Conservation (phyloP, 768 basidiomycete genomes). For the Calocera viscosa region DNA sequence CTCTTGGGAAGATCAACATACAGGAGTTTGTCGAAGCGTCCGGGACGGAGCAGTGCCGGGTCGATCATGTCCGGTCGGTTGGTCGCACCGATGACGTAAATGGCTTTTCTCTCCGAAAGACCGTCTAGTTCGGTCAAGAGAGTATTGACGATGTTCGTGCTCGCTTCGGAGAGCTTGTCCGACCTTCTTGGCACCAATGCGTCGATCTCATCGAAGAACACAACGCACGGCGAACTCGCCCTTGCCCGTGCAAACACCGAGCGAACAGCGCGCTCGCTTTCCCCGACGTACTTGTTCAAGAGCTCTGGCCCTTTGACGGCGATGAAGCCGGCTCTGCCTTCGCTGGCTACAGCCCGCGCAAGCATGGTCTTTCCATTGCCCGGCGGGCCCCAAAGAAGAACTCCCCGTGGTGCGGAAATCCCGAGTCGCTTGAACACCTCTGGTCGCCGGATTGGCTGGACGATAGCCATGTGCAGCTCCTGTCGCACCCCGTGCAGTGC, state of each 20-base stretch:
- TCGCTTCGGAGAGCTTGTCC: conserved; percentile 84
- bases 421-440: conserved; percentile 82
- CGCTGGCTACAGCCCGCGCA: conserved; percentile 97
- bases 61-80: conserved; percentile 97
- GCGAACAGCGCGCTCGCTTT: conserved; percentile 88
- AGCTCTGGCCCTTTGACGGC: conserved; percentile 95
- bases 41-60: conserved; percentile 95
- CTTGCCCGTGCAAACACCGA: conserved; percentile 90
- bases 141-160: conserved; percentile 86
- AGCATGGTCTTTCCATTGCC: conserved; percentile 95
- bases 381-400: conserved; percentile 96
- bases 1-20: conserved; percentile 78
- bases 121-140: conserved; percentile 90
- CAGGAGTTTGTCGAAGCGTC: conserved; percentile 82
- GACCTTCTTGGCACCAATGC: conserved; percentile 83
- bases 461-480: conserved; percentile 94
- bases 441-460: conserved; percentile 83
- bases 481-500: conserved; percentile 77
- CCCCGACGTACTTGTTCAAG: conserved; percentile 98
- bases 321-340: conserved; percentile 90
- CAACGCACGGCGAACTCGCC: conserved; percentile 86
- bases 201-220: conserved; percentile 92
- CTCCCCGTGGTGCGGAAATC: conserved; percentile 83
- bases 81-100: conserved; percentile 90
- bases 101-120: conserved; percentile 69